These are phyloP conservation scores for Kondoa subrosea DNA, from an alignment of 768 basidiomycete species.

Conservation along the genomic window DNA sequence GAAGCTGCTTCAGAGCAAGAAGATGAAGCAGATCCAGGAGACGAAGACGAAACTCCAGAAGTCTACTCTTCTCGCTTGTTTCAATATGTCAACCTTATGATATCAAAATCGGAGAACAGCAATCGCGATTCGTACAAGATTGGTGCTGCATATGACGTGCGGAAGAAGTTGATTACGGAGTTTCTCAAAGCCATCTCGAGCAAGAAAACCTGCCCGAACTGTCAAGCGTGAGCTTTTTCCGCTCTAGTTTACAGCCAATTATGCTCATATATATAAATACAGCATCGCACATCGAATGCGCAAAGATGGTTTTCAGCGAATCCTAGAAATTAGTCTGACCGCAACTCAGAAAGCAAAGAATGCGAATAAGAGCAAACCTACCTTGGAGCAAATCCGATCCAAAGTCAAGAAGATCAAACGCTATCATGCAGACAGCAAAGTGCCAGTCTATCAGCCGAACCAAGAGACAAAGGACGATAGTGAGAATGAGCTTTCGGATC, in stretches of 20 bases:
- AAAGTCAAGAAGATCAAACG: slow-evolving; percentile 14
- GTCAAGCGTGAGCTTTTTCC: slow-evolving; percentile 54
- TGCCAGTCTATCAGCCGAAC: slow-evolving; percentile 17
- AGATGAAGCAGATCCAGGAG: slow-evolving; percentile 28
- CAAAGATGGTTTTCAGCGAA: slow-evolving; percentile 82
- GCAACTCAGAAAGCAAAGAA: slow-evolving; percentile 55
- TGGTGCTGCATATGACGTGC: slow-evolving; percentile 63
- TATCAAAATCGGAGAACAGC: slow-evolving; percentile 31
- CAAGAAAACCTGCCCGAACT: slow-evolving; percentile 53
- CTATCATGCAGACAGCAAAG: slow-evolving; percentile 11
- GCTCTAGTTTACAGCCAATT: neutral
- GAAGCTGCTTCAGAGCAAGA: slow-evolving; percentile 19
- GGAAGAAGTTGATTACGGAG: slow-evolving; percentile 64
- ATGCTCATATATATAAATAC: neutral
- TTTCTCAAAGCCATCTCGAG: slow-evolving; percentile 54
- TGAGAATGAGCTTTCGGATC: slow-evolving; percentile 35
- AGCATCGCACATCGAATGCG: slow-evolving; percentile 73
- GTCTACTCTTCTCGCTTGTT: slow-evolving; percentile 23
- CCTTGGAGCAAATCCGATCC: neutral
- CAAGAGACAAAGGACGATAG: slow-evolving; percentile 36
- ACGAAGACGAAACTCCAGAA: slow-evolving; percentile 32
- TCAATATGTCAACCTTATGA: neutral
- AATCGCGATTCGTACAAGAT: slow-evolving; percentile 78
- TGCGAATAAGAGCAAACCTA: slow-evolving; percentile 34
- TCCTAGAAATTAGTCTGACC: slow-evolving; percentile 81